Percentiles rank a stretch among this genome's conserved stretches.
phyloP scores from a whole-genome alignment of 371 early-diverging fungal species.

The Apophysomyces ossiformis region DNA sequence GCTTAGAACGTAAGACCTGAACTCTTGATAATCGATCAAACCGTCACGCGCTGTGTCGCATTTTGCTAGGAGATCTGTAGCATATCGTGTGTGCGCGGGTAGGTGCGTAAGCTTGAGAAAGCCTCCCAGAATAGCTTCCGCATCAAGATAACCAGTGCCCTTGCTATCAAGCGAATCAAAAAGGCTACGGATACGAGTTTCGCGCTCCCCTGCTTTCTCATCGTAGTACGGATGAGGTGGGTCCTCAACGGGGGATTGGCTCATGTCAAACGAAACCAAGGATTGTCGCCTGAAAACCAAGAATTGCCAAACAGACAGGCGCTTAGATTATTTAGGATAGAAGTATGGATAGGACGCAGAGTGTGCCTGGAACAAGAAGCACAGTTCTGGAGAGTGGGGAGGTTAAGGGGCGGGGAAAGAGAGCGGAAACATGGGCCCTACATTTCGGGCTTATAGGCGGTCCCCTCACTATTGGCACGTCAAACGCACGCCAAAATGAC shows the following conservation, averaged over 20 bases:
- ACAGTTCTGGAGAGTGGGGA: constrained; percentile 10
- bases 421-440: background rate
- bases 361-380: constrained; percentile 1
- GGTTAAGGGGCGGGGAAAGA: background rate
- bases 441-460: too few species aligned
- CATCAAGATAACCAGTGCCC: constrained; percentile 49
- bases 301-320: constrained; percentile 7
- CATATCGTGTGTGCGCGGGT: constrained; percentile 55
- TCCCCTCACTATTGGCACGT: too few species aligned
- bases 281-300: background rate
- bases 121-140: constrained; percentile 54
- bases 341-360: constrained; percentile 1
- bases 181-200: constrained; percentile 47
- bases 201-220: constrained; percentile 52
- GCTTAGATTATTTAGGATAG: background rate
- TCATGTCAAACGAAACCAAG: constrained; percentile 5
- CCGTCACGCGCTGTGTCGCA: constrained; percentile 71
- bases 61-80: constrained; percentile 54
- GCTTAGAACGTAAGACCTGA: constrained; percentile 69
- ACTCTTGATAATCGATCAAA: constrained; percentile 69
- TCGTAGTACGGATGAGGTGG: constrained; percentile 52
- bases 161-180: constrained; percentile 53
- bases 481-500: too few species aligned
- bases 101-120: constrained; percentile 51
- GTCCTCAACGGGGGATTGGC: constrained; percentile 2